Evolutionary conservation across 257 asterid genomes (phyloP).

Genomic region (Avicennia marina): DNA sequence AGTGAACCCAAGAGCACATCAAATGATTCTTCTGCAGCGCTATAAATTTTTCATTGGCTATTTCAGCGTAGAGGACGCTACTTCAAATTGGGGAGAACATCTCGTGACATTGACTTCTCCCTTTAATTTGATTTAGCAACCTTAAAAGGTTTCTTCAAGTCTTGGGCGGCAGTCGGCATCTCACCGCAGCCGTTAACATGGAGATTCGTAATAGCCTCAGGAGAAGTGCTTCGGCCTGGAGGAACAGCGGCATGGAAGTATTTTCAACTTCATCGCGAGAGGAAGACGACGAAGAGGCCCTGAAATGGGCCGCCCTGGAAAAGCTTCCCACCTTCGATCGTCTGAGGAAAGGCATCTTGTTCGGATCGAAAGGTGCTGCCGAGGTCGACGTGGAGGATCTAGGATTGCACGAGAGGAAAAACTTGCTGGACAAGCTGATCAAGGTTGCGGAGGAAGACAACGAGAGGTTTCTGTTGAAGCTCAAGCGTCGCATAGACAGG

Average conservation of each 20-base stretch:
- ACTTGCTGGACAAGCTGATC: constrained; percentile 15
- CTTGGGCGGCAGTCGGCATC: too few species aligned
- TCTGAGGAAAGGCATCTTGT: constrained; percentile 23
- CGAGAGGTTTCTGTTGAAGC: not conserved
- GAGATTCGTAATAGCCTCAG: too few species aligned
- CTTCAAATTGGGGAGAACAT: too few species aligned
- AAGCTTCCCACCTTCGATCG: constrained; percentile 34
- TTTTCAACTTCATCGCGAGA: constrained; percentile 25
- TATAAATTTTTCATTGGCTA: too few species aligned
- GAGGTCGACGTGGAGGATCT: constrained; percentile 18
- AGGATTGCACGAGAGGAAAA: constrained; percentile 4
- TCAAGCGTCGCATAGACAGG: constrained; percentile 2
- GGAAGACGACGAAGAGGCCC: constrained; percentile 34
- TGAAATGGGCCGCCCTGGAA: constrained; percentile 37
- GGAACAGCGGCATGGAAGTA: constrained; percentile 15
- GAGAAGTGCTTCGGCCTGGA: not conserved
- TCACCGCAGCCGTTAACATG: too few species aligned
- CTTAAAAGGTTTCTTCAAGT: too few species aligned
- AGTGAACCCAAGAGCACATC: too few species aligned
- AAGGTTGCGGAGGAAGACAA: not conserved
- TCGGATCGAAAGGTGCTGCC: constrained; percentile 14
- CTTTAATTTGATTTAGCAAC: too few species aligned
- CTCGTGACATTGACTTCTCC: too few species aligned
- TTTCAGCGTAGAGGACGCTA: too few species aligned
- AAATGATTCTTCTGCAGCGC: too few species aligned